These are phyloP conservation scores for Caloboletus firmus DNA, from an alignment of 1,284 basidiomycete species.

Conservation along the genomic window DNA sequence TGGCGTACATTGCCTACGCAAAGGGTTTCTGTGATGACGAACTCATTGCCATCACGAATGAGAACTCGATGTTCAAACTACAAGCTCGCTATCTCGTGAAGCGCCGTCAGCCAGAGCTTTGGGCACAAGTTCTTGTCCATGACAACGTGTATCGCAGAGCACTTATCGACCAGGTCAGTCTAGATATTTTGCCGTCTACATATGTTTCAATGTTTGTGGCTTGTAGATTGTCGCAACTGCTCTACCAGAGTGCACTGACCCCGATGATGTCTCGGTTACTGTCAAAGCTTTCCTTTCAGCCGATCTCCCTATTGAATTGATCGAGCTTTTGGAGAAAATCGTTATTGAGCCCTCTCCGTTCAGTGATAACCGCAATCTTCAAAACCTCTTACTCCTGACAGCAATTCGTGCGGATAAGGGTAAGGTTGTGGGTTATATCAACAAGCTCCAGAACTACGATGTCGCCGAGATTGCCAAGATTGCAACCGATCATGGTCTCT, in stretches of 20 bases:
- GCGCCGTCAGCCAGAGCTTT: slow-evolving; percentile 92
- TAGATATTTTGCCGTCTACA: not conserved
- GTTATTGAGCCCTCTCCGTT: slow-evolving; percentile 97
- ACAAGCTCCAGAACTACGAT: slow-evolving; percentile 96
- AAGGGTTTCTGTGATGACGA: slow-evolving; percentile 99
- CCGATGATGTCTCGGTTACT: slow-evolving; percentile 97
- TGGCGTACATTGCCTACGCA: slow-evolving; percentile 99
- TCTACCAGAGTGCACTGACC: slow-evolving; percentile 95
- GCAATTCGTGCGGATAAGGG: slow-evolving; percentile 98
- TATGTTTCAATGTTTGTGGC: not conserved
- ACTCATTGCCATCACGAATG: slow-evolving; percentile 95
- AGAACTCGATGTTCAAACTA: slow-evolving; percentile 99
- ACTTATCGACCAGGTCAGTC: slow-evolving; percentile 87
- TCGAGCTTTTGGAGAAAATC: slow-evolving; percentile 98
- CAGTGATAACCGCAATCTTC: slow-evolving; percentile 94
- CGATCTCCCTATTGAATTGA: slow-evolving; percentile 95
- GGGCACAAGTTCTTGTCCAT: slow-evolving; percentile 90
- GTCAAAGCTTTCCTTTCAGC: slow-evolving; percentile 99
- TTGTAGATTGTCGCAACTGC: slow-evolving; percentile 86
- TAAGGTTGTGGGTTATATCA: slow-evolving; percentile 98
- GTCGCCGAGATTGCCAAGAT: slow-evolving; percentile 95
- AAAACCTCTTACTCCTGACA: slow-evolving; percentile 93
- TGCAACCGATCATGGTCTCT: slow-evolving; percentile 93
- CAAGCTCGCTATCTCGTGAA: slow-evolving; percentile 98
- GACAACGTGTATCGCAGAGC: slow-evolving; percentile 93